Evolutionary conservation across 306 rosid genomes (phyloP).

Genomic region (Lathyrus sativus): DNA sequence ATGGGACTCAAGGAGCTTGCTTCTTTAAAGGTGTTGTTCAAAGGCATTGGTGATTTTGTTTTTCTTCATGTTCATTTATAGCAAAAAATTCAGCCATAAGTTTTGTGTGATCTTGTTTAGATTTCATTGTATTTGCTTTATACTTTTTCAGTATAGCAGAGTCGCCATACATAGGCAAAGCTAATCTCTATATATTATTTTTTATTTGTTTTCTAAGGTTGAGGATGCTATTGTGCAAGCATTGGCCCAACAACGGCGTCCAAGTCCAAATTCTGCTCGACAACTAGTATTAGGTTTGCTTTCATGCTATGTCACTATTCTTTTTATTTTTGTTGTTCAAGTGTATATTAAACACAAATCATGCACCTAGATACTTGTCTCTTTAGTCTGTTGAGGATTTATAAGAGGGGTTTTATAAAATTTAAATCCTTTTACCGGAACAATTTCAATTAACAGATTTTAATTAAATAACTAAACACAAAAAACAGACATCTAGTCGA

Average conservation of each 20-base stretch:
- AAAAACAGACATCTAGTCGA: too few relatives aligned
- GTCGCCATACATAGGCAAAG: slow-evolving; percentile 12
- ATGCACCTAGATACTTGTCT: not conserved
- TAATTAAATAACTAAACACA: too few relatives aligned
- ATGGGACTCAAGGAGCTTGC: slow-evolving; percentile 95
- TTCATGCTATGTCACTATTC: slow-evolving; percentile 34
- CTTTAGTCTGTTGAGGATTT: too few relatives aligned
- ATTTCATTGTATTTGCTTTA: slow-evolving; percentile 23
- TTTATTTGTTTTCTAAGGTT: slow-evolving; percentile 49
- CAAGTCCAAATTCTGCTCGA: slow-evolving; percentile 82
- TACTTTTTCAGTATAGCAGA: slow-evolving; percentile 5
- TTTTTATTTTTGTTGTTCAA: slow-evolving; percentile 19
- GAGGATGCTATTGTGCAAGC: slow-evolving; percentile 91
- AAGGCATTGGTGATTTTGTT: slow-evolving; percentile 31
- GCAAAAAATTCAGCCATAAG: slow-evolving; percentile 19
- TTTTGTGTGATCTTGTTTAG: slow-evolving; percentile 29
- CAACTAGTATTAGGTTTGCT: slow-evolving; percentile 64
- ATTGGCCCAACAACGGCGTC: slow-evolving; percentile 80
- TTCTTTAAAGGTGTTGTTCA: slow-evolving; percentile 72
- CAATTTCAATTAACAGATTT: too few relatives aligned
- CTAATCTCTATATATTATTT: not conserved
- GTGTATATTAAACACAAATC: slow-evolving; percentile 24
- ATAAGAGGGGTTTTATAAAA: too few relatives aligned
- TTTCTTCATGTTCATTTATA: not conserved
- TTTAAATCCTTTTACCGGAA: too few relatives aligned